A percentile compares a stretch with the other conserved stretches of the same genome.
Conservation (phyloP, 129 eudicot genomes). For the Flaveria trinervia region DNA sequence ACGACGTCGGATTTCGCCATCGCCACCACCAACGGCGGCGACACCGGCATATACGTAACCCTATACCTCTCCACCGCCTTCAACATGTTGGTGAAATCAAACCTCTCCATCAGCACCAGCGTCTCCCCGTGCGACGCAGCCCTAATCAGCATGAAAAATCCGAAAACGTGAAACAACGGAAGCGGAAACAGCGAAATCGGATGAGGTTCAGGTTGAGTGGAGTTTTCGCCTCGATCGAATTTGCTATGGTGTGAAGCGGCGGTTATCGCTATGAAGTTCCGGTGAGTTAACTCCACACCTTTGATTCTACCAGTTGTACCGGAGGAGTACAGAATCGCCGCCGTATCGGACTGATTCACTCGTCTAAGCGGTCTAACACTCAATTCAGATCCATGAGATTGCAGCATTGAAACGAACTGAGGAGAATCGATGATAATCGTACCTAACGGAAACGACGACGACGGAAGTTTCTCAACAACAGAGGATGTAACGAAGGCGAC, state of each 20-base stretch:
- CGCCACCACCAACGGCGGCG: constrained; percentile 95
- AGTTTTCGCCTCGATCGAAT: constrained; percentile 10
- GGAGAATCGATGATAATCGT: constrained; percentile 58
- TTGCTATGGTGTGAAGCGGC: constrained; percentile 25
- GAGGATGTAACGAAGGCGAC: constrained; percentile 62
- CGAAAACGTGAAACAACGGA: constrained; percentile 90
- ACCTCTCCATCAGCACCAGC: constrained; percentile 65
- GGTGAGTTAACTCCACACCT: constrained; percentile 82
- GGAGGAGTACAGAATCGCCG: constrained; percentile 79
- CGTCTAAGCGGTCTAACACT: not conserved
- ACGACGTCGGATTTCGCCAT: constrained; percentile 75
- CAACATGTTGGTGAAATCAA: constrained; percentile 77
- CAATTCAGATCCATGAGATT: not conserved
- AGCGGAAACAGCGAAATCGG: constrained; percentile 63
- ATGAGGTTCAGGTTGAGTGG: not conserved
- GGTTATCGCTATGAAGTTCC: constrained; percentile 63
- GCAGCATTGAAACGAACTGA: constrained; percentile 49
- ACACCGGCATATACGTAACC: constrained; percentile 80
- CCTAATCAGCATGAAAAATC: constrained; percentile 75
- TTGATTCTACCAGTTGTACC: constrained; percentile 90
- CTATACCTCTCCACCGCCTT: constrained; percentile 72
- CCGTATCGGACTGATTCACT: constrained; percentile 59
- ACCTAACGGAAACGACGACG: constrained; percentile 33
- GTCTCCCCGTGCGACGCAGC: constrained; percentile 64
- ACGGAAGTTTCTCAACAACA: constrained; percentile 39